Evolutionary conservation across 2,329 filamentous ascomycete species (phyloP), one percentile per base, ranked within the genome.

Genomic region (Exophiala bonariae): DNA sequence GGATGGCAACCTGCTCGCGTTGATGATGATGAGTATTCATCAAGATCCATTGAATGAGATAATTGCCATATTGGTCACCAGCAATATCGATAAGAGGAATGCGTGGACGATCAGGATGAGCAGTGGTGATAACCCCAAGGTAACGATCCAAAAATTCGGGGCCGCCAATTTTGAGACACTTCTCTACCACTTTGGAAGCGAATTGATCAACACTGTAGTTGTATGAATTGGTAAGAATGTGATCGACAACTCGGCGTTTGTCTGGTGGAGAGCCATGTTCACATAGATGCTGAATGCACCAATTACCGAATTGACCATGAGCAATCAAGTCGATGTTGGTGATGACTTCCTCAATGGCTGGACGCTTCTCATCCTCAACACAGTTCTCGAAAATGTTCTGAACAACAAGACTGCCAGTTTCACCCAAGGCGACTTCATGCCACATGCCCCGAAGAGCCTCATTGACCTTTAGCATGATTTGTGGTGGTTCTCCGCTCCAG

Each of bases 301-400:
- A 99, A 67, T 99, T 99, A 46, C 93, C 93, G 65, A 99, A 99
- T 66, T 99, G 93, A 19, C 93, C 93, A 66, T 96, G 92, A 49
- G 93, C 88, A 62, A 99, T 90, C 53, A 96, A 87, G 70, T 99
- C 90, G 60, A 99, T 96, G 66, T 93, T 96, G 51, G 81, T 82
- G 47, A 99, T 81, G 31, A 99, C 93, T 68, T 99, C 93, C 67
- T 96, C 91, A 63, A 99, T 95, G 64, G 93, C 96, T 36, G 91
- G 91, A 50, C 95, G 90, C 83, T 99, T 99, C 73, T 99, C 93
- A 62, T 97, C 92, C 64, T 99, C 95, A 22, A 97, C 80, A 63
- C 93, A 99, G 63, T 99, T 99, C 74, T 99, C 93, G 67, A 99
- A 99, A 64, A 99, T 99, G 67, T 99, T 99, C 70, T 99, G 93